Conservation (phyloP, 768 basidiomycete genomes). For the Rhizopogon vinicolor region DNA sequence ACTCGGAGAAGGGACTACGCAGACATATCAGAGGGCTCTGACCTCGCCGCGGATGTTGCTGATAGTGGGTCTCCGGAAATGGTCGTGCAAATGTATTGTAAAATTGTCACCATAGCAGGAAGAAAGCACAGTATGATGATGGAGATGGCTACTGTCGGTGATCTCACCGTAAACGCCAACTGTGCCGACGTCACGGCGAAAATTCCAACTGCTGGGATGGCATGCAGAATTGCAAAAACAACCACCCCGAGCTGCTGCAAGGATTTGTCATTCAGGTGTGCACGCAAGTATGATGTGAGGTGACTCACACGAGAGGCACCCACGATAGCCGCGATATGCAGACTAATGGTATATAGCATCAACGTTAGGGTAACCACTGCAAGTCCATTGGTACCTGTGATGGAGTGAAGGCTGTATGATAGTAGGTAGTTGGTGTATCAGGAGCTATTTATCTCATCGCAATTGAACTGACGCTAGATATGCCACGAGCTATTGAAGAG, state of each 20-base stretch:
- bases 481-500: slow-evolving; percentile 16
- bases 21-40: no score
- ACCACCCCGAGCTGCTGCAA: slow-evolving; percentile 5
- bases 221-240: slow-evolving; percentile 16
- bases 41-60: no score
- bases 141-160: slow-evolving; percentile 12
- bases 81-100: neutral
- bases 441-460: neutral
- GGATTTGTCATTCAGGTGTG: neutral
- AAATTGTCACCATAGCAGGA: slow-evolving; percentile 12
- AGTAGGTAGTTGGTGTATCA: neutral
- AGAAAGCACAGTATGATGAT: slow-evolving; percentile 17
- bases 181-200: slow-evolving; percentile 15
- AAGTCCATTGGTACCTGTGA: slow-evolving; percentile 12
- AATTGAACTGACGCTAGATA: slow-evolving; percentile 19
- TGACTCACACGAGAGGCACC: slow-evolving; percentile 14
- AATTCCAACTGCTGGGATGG: slow-evolving; percentile 21
- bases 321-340: slow-evolving; percentile 15
- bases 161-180: slow-evolving; percentile 13
- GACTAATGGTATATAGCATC: slow-evolving; percentile 24
- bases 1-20: no score
- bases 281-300: neutral
- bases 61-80: no score
- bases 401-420: slow-evolving; percentile 14
- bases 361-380: slow-evolving; percentile 20